Conservation (phyloP, 148 eudicot species). For the Spergularia marina region DNA sequence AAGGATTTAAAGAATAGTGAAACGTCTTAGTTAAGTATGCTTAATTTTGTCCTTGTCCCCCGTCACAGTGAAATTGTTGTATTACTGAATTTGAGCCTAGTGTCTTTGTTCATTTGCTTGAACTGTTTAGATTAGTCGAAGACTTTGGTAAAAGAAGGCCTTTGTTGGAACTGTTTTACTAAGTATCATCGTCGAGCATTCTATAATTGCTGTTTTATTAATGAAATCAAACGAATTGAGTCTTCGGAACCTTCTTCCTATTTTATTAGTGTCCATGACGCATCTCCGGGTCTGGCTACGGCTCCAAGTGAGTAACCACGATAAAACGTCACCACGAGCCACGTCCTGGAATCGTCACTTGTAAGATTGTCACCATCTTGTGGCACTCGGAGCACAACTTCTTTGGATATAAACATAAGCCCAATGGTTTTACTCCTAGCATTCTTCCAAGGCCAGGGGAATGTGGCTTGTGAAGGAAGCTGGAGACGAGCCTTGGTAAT, state of each 20-base stretch:
- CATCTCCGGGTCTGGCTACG: conserved; percentile 4
- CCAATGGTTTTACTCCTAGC: neutral
- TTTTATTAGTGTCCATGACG: neutral
- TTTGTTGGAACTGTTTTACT: neutral
- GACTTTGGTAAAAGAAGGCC: neutral
- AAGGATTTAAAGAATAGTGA: conserved; percentile 14
- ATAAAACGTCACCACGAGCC: neutral
- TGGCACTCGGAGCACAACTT: neutral
- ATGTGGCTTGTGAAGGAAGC: conserved; percentile 18
- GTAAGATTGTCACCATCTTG: neutral
- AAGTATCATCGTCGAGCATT: no score
- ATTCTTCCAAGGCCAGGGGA: neutral
- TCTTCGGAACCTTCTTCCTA: neutral
- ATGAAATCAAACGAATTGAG: no score
- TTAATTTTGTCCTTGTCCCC: neutral
- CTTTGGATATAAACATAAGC: neutral
- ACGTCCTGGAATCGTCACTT: neutral
- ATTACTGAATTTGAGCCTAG: conserved; percentile 15
- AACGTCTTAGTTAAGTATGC: conserved; percentile 10
- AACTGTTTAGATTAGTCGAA: neutral
- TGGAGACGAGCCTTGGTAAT: conserved; percentile 14
- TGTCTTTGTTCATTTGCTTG: conserved; percentile 3
- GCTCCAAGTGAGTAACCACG: neutral
- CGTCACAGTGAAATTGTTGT: conserved; percentile 14
- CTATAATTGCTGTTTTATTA: no score